Conservation (phyloP, 2,329 filamentous ascomycete species). For the Trichoderma sp. region DNA sequence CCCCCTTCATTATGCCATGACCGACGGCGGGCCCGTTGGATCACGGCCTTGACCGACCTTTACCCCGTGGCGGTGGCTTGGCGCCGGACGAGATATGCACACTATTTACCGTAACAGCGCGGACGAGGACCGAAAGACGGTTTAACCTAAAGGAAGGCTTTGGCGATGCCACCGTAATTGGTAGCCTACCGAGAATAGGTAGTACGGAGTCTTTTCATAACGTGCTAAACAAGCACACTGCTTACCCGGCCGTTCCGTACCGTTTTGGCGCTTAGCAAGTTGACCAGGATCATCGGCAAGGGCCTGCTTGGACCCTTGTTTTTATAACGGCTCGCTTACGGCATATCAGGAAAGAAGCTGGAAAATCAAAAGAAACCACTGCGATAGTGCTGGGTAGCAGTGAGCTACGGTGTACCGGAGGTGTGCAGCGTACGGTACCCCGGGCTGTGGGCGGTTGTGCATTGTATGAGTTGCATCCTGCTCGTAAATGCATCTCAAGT, state of each 20-base stretch:
- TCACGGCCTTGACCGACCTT: not conserved
- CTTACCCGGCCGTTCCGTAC: conserved; percentile 10
- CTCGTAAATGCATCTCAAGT: not conserved
- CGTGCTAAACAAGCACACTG: not conserved
- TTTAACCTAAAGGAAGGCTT: not conserved
- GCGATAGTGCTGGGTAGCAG: not conserved
- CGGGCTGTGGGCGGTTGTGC: not conserved
- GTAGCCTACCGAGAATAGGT: not conserved
- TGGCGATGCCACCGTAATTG: not conserved
- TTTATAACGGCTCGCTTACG: conserved; percentile 1
- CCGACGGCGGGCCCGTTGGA: conserved; percentile 17
- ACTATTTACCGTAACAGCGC: not conserved
- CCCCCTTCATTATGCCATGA: conserved; percentile 5
- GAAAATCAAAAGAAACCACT: not conserved
- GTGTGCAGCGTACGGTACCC: not conserved
- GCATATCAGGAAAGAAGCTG: not conserved
- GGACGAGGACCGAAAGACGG: not conserved
- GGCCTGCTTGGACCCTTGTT: conserved; percentile 3
- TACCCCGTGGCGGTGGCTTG: conserved; percentile 8
- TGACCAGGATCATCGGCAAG: conserved; percentile 4
- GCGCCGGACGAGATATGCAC: not conserved
- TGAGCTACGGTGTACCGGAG: not conserved
- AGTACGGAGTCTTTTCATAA: not conserved
- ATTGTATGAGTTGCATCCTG: not conserved
- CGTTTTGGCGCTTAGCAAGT: conserved; percentile 13